Conservation (phyloP, 352 stramenopile genomes). For the Thraustochytrium sp. region DNA sequence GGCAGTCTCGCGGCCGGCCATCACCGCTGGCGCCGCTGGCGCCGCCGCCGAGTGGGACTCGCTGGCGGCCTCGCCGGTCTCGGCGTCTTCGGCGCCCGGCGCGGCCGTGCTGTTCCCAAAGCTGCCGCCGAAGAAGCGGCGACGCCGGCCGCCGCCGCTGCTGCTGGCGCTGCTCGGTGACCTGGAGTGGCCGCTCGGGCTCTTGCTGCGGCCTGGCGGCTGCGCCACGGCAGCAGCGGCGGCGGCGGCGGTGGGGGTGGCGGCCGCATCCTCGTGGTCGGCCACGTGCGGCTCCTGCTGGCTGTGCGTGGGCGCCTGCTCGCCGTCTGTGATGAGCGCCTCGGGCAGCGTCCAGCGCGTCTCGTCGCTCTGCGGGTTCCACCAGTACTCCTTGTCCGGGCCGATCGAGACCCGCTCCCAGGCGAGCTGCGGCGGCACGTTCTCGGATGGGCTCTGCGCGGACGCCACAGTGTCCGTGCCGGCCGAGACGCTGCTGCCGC, state of each 20-base stretch:
- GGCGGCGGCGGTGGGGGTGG: too few species aligned
- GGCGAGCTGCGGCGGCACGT: neutral
- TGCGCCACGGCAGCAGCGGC: too few species aligned
- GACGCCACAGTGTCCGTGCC: neutral
- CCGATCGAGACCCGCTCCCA: neutral
- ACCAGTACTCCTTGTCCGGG: constrained; percentile 10
- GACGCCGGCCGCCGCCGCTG: neutral
- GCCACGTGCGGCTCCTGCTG: too few species aligned
- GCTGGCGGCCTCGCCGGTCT: neutral
- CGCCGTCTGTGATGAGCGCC: neutral
- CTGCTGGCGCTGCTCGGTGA: neutral
- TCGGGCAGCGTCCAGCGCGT: constrained; percentile 4
- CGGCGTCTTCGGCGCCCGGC: too few species aligned
- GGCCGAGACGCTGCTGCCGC: neutral
- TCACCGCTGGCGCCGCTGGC: neutral
- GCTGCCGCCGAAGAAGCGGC: neutral
- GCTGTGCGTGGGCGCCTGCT: too few species aligned
- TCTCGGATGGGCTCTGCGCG: neutral
- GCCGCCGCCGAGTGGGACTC: neutral
- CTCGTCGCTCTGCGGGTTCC: constrained; percentile 17
- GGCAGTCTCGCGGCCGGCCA: neutral
- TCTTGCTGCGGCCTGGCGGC: neutral
- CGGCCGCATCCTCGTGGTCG: too few species aligned
- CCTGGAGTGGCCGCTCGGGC: neutral
- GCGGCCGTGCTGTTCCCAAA: neutral